Conservation (phyloP, 208 protist species). For the Leishmania tarentolae region DNA sequence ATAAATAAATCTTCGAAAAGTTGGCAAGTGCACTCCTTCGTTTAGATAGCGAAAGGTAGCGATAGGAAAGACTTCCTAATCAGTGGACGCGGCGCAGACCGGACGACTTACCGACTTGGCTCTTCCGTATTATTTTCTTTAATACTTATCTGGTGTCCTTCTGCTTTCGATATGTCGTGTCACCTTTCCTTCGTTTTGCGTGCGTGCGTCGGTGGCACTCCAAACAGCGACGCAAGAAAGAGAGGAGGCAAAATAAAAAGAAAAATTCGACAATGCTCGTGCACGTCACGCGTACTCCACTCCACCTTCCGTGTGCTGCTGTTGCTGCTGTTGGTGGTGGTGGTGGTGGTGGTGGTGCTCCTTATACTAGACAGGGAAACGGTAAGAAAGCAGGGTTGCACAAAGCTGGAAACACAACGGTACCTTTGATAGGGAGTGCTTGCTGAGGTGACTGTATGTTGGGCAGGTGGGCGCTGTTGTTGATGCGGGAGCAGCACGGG, state of each 20-base stretch:
- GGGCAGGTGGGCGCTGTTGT: not conserved
- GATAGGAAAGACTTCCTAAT: too few species aligned
- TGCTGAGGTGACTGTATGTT: not conserved
- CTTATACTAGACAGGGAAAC: not conserved
- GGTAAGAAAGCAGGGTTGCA: not conserved
- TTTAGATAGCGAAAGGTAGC: too few species aligned
- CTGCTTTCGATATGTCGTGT: not conserved
- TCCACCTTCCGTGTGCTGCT: not conserved
- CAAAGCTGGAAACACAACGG: not conserved
- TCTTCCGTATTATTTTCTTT: too few species aligned
- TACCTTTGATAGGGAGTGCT: not conserved
- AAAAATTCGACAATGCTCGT: not conserved
- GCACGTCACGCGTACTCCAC: not conserved
- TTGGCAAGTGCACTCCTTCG: not conserved
- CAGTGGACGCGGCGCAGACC: not conserved
- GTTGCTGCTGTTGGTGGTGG: too few species aligned
- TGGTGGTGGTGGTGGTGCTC: not conserved
- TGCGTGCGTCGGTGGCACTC: not conserved
- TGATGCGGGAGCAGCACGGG: too few species aligned
- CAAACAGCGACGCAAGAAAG: not conserved
- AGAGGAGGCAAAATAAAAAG: not conserved
- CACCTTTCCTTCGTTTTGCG: too few species aligned
- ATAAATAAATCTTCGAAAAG: not conserved
- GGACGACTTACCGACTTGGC: not conserved
- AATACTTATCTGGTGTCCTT: not conserved